Percentiles rank a stretch among this genome's conserved stretches.
These are phyloP conservation scores for Teratosphaeria zuluensis DNA, from an alignment of 2,329 filamentous ascomycete genomes.

Conservation along the genomic window DNA sequence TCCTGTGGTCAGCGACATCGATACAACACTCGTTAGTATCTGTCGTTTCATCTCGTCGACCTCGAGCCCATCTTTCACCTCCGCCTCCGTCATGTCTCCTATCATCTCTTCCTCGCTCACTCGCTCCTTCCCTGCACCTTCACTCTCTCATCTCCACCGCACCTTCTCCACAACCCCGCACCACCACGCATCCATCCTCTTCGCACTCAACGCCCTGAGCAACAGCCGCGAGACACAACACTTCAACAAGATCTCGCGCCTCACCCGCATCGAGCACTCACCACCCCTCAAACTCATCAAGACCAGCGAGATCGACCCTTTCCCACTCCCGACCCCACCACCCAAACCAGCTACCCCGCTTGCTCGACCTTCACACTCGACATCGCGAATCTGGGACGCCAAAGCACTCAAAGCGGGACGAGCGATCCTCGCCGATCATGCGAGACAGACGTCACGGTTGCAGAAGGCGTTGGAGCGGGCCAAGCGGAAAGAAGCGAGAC, in stretches of 20 bases:
- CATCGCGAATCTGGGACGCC: constrained; percentile 9
- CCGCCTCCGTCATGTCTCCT: neutral
- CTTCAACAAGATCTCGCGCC: constrained; percentile 21
- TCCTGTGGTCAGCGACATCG: neutral
- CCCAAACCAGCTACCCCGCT: neutral
- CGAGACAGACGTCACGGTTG: constrained; percentile 5
- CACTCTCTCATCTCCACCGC: constrained; percentile 1
- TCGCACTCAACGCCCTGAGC: constrained; percentile 19
- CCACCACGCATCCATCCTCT: constrained; percentile 14
- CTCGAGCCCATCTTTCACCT: neutral
- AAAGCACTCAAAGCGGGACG: constrained; percentile 13
- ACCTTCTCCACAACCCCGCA: constrained; percentile 13
- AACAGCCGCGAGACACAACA: constrained; percentile 25
- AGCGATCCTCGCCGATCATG: constrained; percentile 12
- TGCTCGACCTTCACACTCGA: neutral
- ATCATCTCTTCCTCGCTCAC: neutral
- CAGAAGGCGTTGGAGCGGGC: constrained; percentile 6
- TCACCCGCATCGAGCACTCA: constrained; percentile 21
- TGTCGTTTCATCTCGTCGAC: neutral
- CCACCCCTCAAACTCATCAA: constrained; percentile 23
- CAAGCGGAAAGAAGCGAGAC: constrained; percentile 5
- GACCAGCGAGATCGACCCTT: constrained; percentile 20
- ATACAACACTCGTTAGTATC: neutral
- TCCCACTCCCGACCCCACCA: constrained; percentile 7
- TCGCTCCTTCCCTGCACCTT: neutral